Percentiles rank a stretch among this genome's conserved stretches.
Evolutionary conservation across 2,329 filamentous ascomycete species (phyloP).

Genomic region (Dactylella cylindrospora): DNA sequence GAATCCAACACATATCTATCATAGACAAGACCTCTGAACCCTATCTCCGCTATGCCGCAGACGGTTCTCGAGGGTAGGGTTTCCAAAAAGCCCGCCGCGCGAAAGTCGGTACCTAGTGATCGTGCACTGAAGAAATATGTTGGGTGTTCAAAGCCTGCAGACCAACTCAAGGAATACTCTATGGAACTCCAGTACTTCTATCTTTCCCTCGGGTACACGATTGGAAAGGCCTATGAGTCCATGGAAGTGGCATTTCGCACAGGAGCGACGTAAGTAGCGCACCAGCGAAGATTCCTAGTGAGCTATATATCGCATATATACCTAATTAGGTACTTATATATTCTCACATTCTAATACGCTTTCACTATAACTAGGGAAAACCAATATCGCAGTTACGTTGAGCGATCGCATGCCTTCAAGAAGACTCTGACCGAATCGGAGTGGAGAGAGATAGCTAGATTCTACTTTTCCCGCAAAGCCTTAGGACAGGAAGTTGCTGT

Average conservation of each 20-base stretch:
- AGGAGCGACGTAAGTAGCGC: constrained; percentile 18
- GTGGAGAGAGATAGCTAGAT: background rate
- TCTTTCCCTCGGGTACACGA: constrained; percentile 1
- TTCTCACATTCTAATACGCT: background rate
- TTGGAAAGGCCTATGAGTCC: constrained; percentile 1
- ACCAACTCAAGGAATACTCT: constrained; percentile 1
- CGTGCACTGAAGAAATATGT: constrained; percentile 1
- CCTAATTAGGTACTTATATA: background rate
- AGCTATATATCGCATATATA: background rate
- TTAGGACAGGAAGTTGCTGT: background rate
- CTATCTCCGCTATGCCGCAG: background rate
- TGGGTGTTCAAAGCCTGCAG: background rate
- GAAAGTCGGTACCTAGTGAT: background rate
- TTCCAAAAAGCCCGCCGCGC: background rate
- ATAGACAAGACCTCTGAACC: no score
- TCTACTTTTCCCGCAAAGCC: constrained; percentile 3
- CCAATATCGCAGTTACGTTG: constrained; percentile 7
- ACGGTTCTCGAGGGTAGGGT: constrained; percentile 3
- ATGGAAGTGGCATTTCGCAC: constrained; percentile 11
- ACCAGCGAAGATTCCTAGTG: no score
- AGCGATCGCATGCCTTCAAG: background rate
- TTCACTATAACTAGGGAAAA: background rate
- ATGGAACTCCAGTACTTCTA: constrained; percentile 12
- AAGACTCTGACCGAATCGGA: constrained; percentile 8
- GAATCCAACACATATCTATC: no score